phyloP scores from a whole-genome alignment of 306 rosid species.

The Ormosia emarginata region DNA sequence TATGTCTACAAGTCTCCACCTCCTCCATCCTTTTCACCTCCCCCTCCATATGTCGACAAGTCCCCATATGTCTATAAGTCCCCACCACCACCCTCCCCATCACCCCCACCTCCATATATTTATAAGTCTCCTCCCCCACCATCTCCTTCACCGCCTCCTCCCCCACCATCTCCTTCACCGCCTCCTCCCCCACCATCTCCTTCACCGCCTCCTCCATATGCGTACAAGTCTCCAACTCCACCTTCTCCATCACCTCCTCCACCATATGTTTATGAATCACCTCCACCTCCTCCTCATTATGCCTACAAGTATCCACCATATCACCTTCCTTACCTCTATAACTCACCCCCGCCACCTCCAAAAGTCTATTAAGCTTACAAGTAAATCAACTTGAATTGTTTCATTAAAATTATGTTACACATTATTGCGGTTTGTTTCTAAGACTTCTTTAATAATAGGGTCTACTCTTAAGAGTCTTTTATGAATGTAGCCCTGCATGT shows the following conservation, averaged over 20 bases:
- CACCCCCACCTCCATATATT: too few relatives aligned
- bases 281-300: background rate
- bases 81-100: too few relatives aligned
- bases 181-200: background rate
- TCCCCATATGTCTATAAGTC: too few relatives aligned
- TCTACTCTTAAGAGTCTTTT: background rate
- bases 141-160: too few relatives aligned
- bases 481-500: background rate
- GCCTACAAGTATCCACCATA: background rate
- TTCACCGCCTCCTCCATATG: background rate
- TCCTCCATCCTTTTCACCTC: too few relatives aligned
- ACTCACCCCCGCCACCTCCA: slow-evolving; percentile 21
- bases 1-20: background rate
- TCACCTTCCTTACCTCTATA: slow-evolving; percentile 14
- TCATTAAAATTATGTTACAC: background rate
- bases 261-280: background rate
- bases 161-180: background rate
- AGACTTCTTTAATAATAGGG: background rate
- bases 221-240: background rate
- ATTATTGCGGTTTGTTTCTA: background rate
- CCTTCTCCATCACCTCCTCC: background rate
- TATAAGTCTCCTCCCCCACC: too few relatives aligned
- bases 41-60: too few relatives aligned
- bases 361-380: background rate
- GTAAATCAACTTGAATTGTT: background rate